Base-by-base conservation (phyloP, 2,329 filamentous ascomycete genomes). In the Cercospora brassicicola region DNA sequence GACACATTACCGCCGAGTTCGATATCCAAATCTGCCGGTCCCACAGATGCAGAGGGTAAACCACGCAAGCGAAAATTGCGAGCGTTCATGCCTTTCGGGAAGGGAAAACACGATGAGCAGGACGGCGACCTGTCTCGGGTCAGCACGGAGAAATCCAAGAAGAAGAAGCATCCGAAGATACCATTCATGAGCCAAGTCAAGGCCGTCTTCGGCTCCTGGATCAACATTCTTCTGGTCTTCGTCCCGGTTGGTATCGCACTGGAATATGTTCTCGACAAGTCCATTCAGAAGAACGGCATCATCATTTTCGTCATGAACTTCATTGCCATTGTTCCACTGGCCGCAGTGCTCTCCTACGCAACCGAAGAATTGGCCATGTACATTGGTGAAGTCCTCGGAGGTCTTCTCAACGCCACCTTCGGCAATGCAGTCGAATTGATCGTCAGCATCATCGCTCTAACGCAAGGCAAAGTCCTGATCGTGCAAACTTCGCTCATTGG, bases 401-500 rank as follows among this genome's bases (percentile, higher is more conserved):
- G 94, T 65, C 83, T 98, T 39, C 84, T 97, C 66, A 97, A 97
- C 76, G 94, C 94, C 6, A 91, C 91, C 2, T 97, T 97, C 78
- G 94, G 93, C 83, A 89, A 85, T 74, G 85, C 80, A 5, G 73
- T 71, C 63, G 73, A 73, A 65, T 67, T 78, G 18, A 75, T 77
- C 56, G 92, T 97, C 55, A 91, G 92, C 26, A 88, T 97, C 73
- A 91, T 97, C 73, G 94, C 94, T 0, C 82, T 97, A 57, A 82
- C 86, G 30, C 86, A 96, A 68, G 79, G 86, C 62, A 87, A 96
- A 79, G 87, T 96, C 26, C 82, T 90, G 36, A 96, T 98, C 69
- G 93, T 97, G 6, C 93, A 97, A 79, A 96, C 94, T 0, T 97
- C 94, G 0, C 84, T 98, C 30, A 92, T 97, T 70, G 94, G 94